A percentile compares a stretch with the other conserved stretches of the same genome.
Conservation (phyloP, 31 red algal genomes). For the Asparagopsis taxiformis region DNA sequence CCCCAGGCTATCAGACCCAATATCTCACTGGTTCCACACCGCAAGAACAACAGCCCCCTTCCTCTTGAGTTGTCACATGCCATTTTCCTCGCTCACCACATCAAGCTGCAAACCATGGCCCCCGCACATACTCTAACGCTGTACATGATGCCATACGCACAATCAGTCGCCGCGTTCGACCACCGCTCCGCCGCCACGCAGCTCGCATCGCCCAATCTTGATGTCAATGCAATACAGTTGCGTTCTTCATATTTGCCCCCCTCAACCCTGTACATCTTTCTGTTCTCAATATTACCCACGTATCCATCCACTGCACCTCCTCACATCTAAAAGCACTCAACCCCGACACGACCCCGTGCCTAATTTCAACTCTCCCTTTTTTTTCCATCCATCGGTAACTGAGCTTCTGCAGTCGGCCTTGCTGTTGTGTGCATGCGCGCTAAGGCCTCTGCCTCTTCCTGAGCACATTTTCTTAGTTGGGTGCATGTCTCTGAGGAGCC, state of each 20-base stretch:
- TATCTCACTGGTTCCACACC: slow-evolving; percentile 29
- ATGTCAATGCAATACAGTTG: no score
- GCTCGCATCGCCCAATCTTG: background rate
- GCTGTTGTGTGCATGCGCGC: background rate
- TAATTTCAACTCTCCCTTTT: no score
- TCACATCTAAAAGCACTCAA: no score
- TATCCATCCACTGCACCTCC: no score
- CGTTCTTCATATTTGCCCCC: background rate
- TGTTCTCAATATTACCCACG: slow-evolving; percentile 1
- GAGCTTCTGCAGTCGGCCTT: no score
- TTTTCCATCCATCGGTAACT: no score
- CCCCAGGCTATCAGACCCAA: slow-evolving; percentile 34
- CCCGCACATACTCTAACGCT: background rate
- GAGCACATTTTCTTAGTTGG: background rate
- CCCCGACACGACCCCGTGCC: no score
- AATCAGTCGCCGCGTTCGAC: background rate
- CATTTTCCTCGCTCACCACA: background rate
- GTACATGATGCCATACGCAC: background rate
- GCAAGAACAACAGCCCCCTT: slow-evolving; percentile 37
- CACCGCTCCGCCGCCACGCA: background rate
- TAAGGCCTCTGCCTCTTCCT: background rate
- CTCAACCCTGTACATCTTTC: background rate
- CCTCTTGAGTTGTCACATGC: background rate
- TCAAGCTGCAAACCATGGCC: background rate
- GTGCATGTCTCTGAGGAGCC: background rate